phyloP scores from a whole-genome alignment of 257 asterid genomes.

The Fraxinus quadrangulata region DNA sequence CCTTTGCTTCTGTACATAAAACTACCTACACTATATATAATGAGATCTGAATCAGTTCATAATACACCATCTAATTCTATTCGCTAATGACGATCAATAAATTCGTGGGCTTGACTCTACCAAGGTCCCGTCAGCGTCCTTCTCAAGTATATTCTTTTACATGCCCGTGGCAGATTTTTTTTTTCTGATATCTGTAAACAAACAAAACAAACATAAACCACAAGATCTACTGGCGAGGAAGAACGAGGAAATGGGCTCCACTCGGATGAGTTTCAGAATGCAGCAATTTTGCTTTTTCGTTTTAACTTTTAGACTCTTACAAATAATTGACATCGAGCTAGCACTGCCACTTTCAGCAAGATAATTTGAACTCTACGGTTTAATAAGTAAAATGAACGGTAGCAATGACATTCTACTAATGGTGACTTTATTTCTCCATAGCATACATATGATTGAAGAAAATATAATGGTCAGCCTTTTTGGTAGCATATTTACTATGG shows the following conservation, averaged over 20 bases:
- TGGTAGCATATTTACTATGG: background rate
- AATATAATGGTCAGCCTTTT: no score
- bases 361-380: background rate
- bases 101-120: slow-evolving; percentile 34
- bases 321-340: no score
- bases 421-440: background rate
- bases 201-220: slow-evolving; percentile 1
- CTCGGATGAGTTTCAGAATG: background rate
- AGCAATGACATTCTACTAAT: background rate
- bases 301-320: background rate
- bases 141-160: slow-evolving; percentile 60
- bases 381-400: no score
- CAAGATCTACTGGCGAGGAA: background rate
- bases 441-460: background rate
- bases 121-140: slow-evolving; percentile 92
- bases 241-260: background rate
- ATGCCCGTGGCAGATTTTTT: slow-evolving; percentile 50
- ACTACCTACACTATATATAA: slow-evolving; percentile 10
- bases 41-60: slow-evolving; percentile 29
- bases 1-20: slow-evolving; percentile 38
- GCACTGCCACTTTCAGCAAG: background rate
- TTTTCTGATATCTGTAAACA: slow-evolving; percentile 56
- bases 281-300: background rate
- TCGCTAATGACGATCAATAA: slow-evolving; percentile 19
- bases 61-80: slow-evolving; percentile 23